Base-by-base conservation (phyloP, 805 yeast genomes). In the Myxozyma melibiosi region DNA sequence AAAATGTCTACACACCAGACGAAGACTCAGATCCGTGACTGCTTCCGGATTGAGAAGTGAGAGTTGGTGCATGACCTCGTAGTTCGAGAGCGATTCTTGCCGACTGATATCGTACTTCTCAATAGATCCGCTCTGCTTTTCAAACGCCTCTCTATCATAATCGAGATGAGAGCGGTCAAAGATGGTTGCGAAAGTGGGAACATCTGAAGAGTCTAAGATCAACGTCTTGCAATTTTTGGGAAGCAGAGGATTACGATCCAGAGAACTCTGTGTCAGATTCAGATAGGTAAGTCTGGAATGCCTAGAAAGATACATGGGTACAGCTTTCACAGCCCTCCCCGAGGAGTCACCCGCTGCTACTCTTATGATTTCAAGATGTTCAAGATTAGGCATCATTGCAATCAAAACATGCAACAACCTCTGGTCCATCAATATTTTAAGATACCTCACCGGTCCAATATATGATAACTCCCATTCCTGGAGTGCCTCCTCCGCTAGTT, bases 11-110 rank as follows among this genome's bases (percentile, higher is more conserved):
- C 48, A 43, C 34, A 47, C 27, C 30, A 30, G 18, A 11, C 40
- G 27, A n/a, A 53, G 27, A 37, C 33, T 34, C n/a, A 53, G 30
- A 22, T 53, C 57, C 2, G 37, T 35, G 43, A 53, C 22, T n/a
- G 28, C 27, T 11, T 41, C 53, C 2, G 56, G 51, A 34, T 44
- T 28, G 20, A 52, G 39, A 7, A 34, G n/a, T 4, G 46, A 22
- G 25, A 52, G 20, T 13, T 20, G 16, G 22, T 16, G 13, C 13
- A 51, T 13, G 14, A 44, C 22, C 22, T 51, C 44, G 3, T 13
- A 6, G 9, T 22, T 39, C 7, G 31, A 27, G 39, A 51, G 11
- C 16, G 8, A 24, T 22, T 35, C 45, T 5, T 37, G 39, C 31
- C 45, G 16, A 25, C 45, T 37, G 13, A 45, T n/a, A 25, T 51